Percentiles rank a stretch among this genome's conserved stretches.
phyloP scores from a whole-genome alignment of 1,284 basidiomycete genomes.

The Moesziomyces sp. region DNA sequence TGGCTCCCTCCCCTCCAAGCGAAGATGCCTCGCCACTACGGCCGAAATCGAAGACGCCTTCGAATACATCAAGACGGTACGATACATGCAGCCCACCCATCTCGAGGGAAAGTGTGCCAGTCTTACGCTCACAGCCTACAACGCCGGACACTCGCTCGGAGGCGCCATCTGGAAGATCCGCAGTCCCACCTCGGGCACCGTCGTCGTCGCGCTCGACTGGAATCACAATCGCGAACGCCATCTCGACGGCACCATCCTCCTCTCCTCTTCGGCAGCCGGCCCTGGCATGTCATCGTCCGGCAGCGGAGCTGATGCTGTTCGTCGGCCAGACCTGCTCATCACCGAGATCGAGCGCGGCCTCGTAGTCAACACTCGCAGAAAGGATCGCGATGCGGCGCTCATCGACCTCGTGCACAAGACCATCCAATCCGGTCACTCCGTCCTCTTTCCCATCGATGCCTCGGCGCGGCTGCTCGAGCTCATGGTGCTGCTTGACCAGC shows the following conservation, averaged over 20 bases:
- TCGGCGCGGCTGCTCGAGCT: conserved; percentile 93
- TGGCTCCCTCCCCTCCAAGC: conserved; percentile 1
- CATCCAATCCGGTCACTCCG: conserved; percentile 80
- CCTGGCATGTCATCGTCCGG: conserved; percentile 32
- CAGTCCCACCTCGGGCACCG: conserved; percentile 93
- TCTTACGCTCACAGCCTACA: conserved; percentile 93
- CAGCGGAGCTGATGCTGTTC: conserved; percentile 47
- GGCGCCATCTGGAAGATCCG: conserved; percentile 99
- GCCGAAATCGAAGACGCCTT: conserved; percentile 94
- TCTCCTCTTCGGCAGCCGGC: conserved; percentile 45
- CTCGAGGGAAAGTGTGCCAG: conserved; percentile 77
- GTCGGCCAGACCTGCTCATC: conserved; percentile 76
- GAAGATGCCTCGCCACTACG: conserved; percentile 76
- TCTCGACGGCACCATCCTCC: conserved; percentile 85
- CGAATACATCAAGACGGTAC: conserved; percentile 87
- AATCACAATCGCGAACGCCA: conserved; percentile 98
- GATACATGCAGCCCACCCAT: conserved; percentile 95
- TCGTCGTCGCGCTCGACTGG: conserved; percentile 93
- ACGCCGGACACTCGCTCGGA: conserved; percentile 93
- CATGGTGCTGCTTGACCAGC: conserved; percentile 93
- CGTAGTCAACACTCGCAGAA: conserved; percentile 84
- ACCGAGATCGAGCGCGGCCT: conserved; percentile 84
- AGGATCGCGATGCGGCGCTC: conserved; percentile 83
- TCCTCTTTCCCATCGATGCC: conserved; percentile 91
- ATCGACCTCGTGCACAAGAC: conserved; percentile 80